These are phyloP conservation scores for Eimeria maxima DNA, from an alignment of 169 alveolate genomes.

Conservation along the genomic window DNA sequence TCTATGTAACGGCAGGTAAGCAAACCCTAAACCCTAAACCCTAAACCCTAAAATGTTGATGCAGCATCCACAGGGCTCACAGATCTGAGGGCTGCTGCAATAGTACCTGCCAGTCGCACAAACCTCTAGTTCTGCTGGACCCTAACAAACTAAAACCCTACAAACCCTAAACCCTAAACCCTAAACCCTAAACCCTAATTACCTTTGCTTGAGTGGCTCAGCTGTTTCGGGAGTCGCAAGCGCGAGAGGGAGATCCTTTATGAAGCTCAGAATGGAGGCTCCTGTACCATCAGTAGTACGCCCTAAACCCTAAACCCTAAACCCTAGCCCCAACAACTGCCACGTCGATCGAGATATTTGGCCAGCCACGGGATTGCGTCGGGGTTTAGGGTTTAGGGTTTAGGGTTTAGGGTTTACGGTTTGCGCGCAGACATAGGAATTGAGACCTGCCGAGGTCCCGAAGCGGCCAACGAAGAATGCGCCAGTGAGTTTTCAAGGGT, in stretches of 20 bases:
- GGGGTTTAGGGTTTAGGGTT: conserved; percentile 18
- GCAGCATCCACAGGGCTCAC: no score
- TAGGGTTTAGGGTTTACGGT: conserved; percentile 9
- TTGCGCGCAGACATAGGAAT: background rate
- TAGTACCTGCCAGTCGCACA: no score
- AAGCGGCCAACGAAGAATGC: background rate
- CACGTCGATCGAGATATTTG: no score
- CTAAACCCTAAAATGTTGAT: no score
- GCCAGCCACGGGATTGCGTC: background rate
- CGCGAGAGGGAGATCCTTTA: background rate
- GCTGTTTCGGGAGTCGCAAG: conserved; percentile 31
- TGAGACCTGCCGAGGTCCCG: background rate
- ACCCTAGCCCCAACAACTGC: no score
- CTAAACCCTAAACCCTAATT: background rate
- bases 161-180: conserved; percentile 23
- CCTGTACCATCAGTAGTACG: background rate
- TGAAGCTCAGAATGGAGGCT: conserved; percentile 29
- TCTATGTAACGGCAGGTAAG: no score
- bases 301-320: conserved; percentile 21
- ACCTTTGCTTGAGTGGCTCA: background rate
- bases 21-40: no score
- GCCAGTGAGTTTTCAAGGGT: background rate
- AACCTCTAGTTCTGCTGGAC: no score
- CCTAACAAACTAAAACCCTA: no score
- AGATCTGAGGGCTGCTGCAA: no score